A percentile compares a stretch with the other conserved stretches of the same genome.
Conservation (phyloP, 306 rosid species). For the Corylus americana region DNA sequence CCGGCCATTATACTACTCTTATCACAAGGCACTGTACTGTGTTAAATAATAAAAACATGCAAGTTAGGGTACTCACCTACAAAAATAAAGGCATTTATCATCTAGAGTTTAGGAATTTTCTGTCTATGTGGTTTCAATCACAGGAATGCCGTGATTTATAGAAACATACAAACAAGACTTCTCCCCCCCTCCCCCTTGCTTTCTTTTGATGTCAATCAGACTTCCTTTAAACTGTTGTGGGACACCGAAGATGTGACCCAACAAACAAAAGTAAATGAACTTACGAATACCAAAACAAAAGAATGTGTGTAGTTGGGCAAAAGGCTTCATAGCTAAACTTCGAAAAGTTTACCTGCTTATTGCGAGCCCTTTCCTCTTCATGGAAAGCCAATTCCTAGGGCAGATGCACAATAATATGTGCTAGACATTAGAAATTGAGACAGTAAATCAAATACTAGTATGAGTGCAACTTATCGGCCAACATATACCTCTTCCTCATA, state of each 20-base stretch:
- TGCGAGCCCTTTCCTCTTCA: slow-evolving; percentile 66
- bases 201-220: background rate
- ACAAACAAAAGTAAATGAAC: background rate
- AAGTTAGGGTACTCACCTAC: background rate
- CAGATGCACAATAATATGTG: slow-evolving; percentile 18
- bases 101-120: slow-evolving; percentile 1
- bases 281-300: background rate
- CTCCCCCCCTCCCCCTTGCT: background rate
- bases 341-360: slow-evolving; percentile 54
- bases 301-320: background rate
- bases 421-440: background rate
- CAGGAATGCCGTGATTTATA: background rate
- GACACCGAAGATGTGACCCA: no score
- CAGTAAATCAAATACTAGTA: slow-evolving; percentile 2
- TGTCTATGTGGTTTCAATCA: background rate
- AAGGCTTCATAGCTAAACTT: background rate
- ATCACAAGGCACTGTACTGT: background rate
- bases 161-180: background rate
- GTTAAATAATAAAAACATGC: background rate
- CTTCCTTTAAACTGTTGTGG: background rate
- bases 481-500: slow-evolving; percentile 67
- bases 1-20: background rate
- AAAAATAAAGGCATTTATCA: background rate
- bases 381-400: slow-evolving; percentile 60
- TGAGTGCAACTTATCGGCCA: slow-evolving; percentile 1